Evolutionary conservation across 2,329 filamentous ascomycete species (phyloP).

Genomic region (Cryphonectria nitschkei): DNA sequence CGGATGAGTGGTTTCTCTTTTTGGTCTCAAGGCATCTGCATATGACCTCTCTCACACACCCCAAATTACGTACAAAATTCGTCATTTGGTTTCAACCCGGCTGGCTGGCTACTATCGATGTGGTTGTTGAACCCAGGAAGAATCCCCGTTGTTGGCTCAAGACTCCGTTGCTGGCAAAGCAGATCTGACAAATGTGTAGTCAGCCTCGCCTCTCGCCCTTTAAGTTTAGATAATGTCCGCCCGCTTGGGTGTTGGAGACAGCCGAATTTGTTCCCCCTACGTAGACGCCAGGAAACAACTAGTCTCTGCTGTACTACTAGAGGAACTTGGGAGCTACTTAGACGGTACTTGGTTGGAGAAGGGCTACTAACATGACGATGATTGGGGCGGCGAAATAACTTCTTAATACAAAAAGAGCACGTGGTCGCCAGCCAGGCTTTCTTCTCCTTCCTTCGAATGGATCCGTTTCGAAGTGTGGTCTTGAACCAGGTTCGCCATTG

Average conservation of each 20-base stretch:
- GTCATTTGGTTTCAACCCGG: background rate
- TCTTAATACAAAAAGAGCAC: background rate
- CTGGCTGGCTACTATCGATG: background rate
- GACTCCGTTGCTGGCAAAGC: background rate
- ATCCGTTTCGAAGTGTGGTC: background rate
- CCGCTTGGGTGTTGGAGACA: background rate
- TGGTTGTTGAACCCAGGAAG: background rate
- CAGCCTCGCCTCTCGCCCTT: conserved; percentile 6
- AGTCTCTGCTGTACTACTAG: background rate
- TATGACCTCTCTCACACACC: too few relatives aligned
- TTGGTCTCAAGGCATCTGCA: background rate
- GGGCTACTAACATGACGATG: background rate
- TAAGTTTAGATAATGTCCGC: background rate
- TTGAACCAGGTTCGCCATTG: background rate
- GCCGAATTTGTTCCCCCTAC: background rate
- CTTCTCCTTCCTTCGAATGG: background rate
- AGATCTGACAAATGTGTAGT: background rate
- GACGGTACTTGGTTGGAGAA: background rate
- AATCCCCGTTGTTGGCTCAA: background rate
- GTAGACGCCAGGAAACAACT: background rate
- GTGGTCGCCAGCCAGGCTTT: background rate
- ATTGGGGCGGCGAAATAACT: background rate
- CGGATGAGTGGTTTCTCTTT: background rate
- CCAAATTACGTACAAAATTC: background rate
- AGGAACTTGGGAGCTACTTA: background rate